Base-by-base conservation (phyloP, 805 yeast genomes). In the Myxozyma neotropica region DNA sequence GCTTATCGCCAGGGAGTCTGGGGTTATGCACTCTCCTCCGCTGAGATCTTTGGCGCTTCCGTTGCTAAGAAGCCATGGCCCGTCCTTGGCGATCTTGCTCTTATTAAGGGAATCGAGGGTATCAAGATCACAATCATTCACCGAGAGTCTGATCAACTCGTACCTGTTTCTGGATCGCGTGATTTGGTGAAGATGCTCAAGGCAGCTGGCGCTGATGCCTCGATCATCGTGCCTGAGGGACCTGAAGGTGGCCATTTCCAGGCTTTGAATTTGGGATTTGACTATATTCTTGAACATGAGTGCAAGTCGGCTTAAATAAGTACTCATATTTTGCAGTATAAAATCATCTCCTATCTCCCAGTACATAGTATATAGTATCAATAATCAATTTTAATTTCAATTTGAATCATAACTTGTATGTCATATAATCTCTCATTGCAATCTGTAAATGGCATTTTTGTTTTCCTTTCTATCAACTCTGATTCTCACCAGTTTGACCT, bases 161-260 rank as follows among this genome's bases (percentile, higher is more conserved):
- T 47, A 2, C 44, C 66, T 10, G 35, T 45, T 6, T 27, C 65
- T 31, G 66, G 66, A 1, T 55, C 61, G 21, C 52, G 57, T 13
- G 55, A 62, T 27, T 40, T 62, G 13, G 64, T 60, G 42, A 29
- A 45, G 19, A 46, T 59, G 31, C 63, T 62, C 35, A 55, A 55
- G 35, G 61, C 65, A 17, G 64, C 66, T 15, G 64, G 66, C 15
- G 64, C 64, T n/a, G 66, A 62, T 31, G 66, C 62, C 13, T 53
- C 61, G 23, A 23, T 62, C 17, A 35, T 60, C 35, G 44, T 44
- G 6, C 59, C 60, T 5, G 65, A 59, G 26, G 65, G 59, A 2
- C 50, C 57, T 15, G 58, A 47, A 27, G 65, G 65, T 26, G 66
- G 66, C n/a, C 66, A 62, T 44, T 62, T 62, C 59, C 53, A 55